phyloP scores from a whole-genome alignment of 1,284 basidiomycete genomes.

The Nidula niveotomentosa region DNA sequence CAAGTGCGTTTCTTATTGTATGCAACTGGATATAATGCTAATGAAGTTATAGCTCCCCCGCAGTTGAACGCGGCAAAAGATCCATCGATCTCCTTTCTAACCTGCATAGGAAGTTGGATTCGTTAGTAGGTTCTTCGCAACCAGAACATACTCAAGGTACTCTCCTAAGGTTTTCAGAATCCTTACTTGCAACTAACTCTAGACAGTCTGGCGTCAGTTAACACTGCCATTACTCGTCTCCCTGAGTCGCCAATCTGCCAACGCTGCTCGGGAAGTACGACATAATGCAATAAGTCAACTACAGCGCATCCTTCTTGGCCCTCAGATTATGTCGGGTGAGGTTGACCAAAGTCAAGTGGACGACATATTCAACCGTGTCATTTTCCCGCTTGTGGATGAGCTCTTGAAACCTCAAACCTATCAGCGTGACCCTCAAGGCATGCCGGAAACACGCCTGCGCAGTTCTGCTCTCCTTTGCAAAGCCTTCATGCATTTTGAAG shows the following conservation, averaged over 20 bases:
- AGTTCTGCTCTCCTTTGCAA: conserved; percentile 92
- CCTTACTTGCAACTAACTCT: neutral
- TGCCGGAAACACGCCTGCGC: conserved; percentile 88
- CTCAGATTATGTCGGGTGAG: conserved; percentile 63
- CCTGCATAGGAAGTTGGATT: conserved; percentile 63
- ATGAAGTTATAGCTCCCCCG: conserved; percentile 55
- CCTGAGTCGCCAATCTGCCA: conserved; percentile 84
- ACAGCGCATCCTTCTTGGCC: conserved; percentile 86
- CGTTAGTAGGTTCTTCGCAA: conserved; percentile 49
- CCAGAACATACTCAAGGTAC: conserved; percentile 50
- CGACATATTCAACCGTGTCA: conserved; percentile 85
- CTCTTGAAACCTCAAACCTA: conserved; percentile 85
- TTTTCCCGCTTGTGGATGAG: conserved; percentile 94
- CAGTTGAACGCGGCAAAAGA: conserved; percentile 77
- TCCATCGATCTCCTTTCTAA: conserved; percentile 82
- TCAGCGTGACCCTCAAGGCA: conserved; percentile 79
- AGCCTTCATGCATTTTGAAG: conserved; percentile 91
- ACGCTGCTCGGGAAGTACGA: conserved; percentile 83
- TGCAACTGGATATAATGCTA: neutral
- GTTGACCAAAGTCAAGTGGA: conserved; percentile 65
- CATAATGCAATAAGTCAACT: conserved; percentile 84
- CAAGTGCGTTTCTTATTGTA: conserved; percentile 39
- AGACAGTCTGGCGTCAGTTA: conserved; percentile 78
- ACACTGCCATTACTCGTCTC: conserved; percentile 81
- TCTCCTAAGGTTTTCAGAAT: too few relatives aligned